Conservation (phyloP, 164 flowering plant species). For the Macadamia tetraphylla region DNA sequence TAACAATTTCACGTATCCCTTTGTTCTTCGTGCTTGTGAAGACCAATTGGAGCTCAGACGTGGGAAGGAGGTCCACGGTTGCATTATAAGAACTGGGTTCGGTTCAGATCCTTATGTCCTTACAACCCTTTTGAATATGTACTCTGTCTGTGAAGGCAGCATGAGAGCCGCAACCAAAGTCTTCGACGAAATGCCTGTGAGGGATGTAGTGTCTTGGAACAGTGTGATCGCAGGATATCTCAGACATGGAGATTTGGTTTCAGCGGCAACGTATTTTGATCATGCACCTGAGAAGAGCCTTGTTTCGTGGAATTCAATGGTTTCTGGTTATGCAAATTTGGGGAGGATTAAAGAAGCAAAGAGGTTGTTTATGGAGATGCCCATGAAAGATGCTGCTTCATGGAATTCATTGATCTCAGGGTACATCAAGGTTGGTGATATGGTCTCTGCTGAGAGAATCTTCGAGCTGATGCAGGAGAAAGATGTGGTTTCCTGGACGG, state of each 20-base stretch:
- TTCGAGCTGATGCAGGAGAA: conserved; percentile 33
- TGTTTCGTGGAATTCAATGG: conserved; percentile 8
- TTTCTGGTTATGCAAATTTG: not conserved
- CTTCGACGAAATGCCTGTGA: conserved; percentile 10
- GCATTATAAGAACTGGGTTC: conserved; percentile 5
- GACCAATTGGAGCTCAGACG: conserved; percentile 14
- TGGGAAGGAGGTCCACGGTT: conserved; percentile 11
- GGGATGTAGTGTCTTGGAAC: conserved; percentile 14
- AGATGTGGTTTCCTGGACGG: conserved; percentile 29
- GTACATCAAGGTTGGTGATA: conserved; percentile 21
- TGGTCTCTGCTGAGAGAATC: conserved; percentile 8
- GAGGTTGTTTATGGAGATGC: conserved; percentile 14
- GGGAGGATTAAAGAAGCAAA: conserved; percentile 11
- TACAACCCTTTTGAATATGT: conserved; percentile 23
- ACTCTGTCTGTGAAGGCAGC: conserved; percentile 10
- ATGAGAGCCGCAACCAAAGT: conserved; percentile 1
- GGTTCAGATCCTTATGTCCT: conserved; percentile 17
- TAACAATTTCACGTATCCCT: conserved; percentile 22
- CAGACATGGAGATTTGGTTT: conserved; percentile 4
- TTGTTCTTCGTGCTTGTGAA: conserved; percentile 23
- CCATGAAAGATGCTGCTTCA: conserved; percentile 24
- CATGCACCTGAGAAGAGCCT: conserved; percentile 7
- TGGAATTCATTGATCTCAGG: conserved; percentile 30
- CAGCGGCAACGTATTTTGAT: conserved; percentile 7
- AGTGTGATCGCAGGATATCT: conserved; percentile 6